Evolutionary conservation across 805 yeast species (phyloP).

Genomic region (Barnettozyma wickerhamii): DNA sequence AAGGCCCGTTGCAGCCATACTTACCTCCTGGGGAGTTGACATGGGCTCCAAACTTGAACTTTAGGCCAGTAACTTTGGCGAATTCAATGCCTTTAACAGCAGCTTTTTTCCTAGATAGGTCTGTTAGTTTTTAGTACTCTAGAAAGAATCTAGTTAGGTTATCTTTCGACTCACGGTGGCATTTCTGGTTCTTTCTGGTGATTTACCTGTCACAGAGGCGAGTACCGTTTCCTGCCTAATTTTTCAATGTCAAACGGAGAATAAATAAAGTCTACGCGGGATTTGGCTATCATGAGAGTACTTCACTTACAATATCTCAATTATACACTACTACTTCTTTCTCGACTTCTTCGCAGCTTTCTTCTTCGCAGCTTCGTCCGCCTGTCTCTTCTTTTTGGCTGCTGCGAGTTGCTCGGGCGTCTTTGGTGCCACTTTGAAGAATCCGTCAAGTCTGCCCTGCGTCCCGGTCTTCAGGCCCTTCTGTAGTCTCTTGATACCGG

Average conservation of each 20-base stretch:
- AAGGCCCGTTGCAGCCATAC: too few species aligned
- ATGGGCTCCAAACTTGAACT: conserved; percentile 81
- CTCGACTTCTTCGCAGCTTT: conserved; percentile 21
- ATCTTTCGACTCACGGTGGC: conserved; percentile 1
- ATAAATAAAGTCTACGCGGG: too few species aligned
- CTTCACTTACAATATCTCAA: not conserved
- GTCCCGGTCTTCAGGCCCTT: conserved; percentile 82
- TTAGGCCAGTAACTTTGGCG: conserved; percentile 39
- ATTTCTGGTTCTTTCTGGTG: too few species aligned
- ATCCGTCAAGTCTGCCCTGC: conserved; percentile 91
- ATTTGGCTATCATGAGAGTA: too few species aligned
- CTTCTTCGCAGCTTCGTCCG: conserved; percentile 26
- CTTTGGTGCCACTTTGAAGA: conserved; percentile 65
- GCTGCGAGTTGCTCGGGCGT: conserved; percentile 39
- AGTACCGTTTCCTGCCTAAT: not conserved
- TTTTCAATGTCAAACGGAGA: not conserved
- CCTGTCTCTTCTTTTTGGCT: conserved; percentile 26
- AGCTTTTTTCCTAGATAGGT: conserved; percentile 15
- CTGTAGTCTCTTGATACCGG: conserved; percentile 80
- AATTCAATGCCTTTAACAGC: conserved; percentile 25
- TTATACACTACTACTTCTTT: conserved; percentile 9
- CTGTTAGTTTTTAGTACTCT: too few species aligned
- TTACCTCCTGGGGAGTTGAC: conserved; percentile 76
- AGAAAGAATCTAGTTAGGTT: too few species aligned
- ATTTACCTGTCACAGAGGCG: too few species aligned